These are phyloP conservation scores for Phialophora tarda DNA, from an alignment of 2,329 filamentous ascomycete species.

Conservation along the genomic window DNA sequence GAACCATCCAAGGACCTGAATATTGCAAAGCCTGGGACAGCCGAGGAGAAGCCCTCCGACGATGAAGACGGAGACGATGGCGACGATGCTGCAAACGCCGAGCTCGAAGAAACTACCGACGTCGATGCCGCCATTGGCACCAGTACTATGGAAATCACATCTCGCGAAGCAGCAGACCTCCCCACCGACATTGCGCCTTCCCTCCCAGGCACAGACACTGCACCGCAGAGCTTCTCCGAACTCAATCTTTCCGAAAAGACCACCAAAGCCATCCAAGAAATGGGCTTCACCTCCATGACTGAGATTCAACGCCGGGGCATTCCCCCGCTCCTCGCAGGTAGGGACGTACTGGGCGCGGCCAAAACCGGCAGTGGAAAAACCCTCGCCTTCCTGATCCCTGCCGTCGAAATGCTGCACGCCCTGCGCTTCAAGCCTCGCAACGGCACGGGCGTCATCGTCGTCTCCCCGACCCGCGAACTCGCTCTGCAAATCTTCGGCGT, in stretches of 20 bases:
- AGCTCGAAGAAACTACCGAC: conserved; percentile 44
- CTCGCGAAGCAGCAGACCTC: conserved; percentile 51
- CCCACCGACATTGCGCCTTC: conserved; percentile 59
- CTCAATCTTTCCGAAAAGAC: conserved; percentile 87
- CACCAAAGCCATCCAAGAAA: conserved; percentile 82
- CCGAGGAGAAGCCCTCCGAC: not conserved
- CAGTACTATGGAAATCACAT: conserved; percentile 22
- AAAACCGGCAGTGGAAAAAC: conserved; percentile 98
- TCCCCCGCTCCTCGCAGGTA: conserved; percentile 83
- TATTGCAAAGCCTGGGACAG: not conserved
- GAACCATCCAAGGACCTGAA: conserved; percentile 33
- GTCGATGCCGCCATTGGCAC: conserved; percentile 37
- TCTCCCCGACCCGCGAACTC: conserved; percentile 90
- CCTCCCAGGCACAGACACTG: conserved; percentile 63
- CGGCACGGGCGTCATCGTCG: conserved; percentile 87
- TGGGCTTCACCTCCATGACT: conserved; percentile 96
- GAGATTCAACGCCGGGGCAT: conserved; percentile 90
- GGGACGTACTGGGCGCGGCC: conserved; percentile 90
- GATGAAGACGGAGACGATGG: conserved; percentile 49
- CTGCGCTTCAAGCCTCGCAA: conserved; percentile 94
- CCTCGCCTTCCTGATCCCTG: conserved; percentile 89
- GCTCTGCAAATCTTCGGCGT: conserved; percentile 97
- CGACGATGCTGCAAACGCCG: conserved; percentile 45
- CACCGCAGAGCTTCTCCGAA: conserved; percentile 76
- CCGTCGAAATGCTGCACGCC: conserved; percentile 87